phyloP scores from a whole-genome alignment of 164 flowering plant genomes.

The Vitis cinerea region DNA sequence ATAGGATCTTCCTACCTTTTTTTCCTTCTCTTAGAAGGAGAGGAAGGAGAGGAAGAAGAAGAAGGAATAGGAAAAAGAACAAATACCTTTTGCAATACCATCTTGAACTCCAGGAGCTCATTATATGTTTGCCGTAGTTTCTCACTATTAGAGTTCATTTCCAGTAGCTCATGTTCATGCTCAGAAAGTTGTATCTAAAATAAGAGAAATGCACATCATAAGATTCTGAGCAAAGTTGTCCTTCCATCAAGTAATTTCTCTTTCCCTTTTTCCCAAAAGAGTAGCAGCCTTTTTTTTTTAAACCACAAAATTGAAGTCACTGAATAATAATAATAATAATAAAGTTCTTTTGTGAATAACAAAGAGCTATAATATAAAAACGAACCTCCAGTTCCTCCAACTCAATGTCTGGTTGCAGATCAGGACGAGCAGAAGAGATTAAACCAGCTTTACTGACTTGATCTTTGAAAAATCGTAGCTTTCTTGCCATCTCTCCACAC shows the following conservation, averaged over 20 bases:
- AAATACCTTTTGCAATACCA: conserved; percentile 83
- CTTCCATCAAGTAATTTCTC: neutral
- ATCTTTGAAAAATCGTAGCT: conserved; percentile 80
- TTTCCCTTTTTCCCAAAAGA: neutral
- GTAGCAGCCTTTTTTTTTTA: neutral
- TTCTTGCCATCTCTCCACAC: conserved; percentile 96
- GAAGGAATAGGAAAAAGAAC: neutral
- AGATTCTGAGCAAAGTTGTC: conserved; percentile 1
- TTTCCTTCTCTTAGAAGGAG: neutral
- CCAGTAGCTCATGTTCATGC: conserved; percentile 87
- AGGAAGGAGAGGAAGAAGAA: too few species aligned
- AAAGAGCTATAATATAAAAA: conserved; percentile 2
- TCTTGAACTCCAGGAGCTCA: conserved; percentile 92
- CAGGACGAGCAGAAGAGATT: conserved; percentile 45
- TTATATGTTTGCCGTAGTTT: conserved; percentile 72
- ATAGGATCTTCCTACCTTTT: neutral
- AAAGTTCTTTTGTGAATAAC: too few species aligned
- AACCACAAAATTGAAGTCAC: neutral
- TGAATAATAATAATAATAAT: too few species aligned
- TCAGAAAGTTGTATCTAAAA: conserved; percentile 78
- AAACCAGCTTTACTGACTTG: conserved; percentile 88
- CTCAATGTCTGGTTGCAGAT: conserved; percentile 57
- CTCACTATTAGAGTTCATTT: conserved; percentile 89
- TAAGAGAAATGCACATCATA: conserved; percentile 8
- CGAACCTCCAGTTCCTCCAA: conserved; percentile 86